phyloP scores from a whole-genome alignment of 1,139 yeast genomes.

The Lodderomyces margitis region DNA sequence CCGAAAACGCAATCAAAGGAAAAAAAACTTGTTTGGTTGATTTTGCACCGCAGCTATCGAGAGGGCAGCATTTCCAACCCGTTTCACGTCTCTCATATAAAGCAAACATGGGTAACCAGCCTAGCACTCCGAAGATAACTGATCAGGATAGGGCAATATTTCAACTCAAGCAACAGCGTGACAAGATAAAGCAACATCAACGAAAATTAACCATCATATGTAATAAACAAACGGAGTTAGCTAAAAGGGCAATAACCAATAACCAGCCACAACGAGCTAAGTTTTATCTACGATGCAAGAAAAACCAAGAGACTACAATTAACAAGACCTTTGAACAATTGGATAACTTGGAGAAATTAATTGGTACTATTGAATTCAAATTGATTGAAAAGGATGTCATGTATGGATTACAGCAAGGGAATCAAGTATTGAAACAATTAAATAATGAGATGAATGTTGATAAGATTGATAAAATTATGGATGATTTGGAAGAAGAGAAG shows the following conservation, averaged over 20 bases:
- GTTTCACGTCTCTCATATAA: too few relatives aligned
- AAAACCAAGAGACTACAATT: slow-evolving; percentile 73
- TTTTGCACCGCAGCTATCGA: neutral
- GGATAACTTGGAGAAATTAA: slow-evolving; percentile 69
- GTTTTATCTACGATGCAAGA: slow-evolving; percentile 69
- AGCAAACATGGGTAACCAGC: slow-evolving; percentile 41
- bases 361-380: slow-evolving; percentile 82
- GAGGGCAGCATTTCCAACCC: too few relatives aligned
- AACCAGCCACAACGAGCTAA: slow-evolving; percentile 63
- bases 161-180: slow-evolving; percentile 85
- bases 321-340: slow-evolving; percentile 73
- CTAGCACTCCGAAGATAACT: slow-evolving; percentile 60
- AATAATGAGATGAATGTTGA: slow-evolving; percentile 78
- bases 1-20: neutral
- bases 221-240: slow-evolving; percentile 56
- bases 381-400: slow-evolving; percentile 82
- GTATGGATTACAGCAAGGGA: slow-evolving; percentile 78
- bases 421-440: slow-evolving; percentile 65
- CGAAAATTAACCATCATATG: slow-evolving; percentile 56
- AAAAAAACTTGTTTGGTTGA: neutral
- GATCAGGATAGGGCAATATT: slow-evolving; percentile 82
- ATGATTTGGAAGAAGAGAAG: slow-evolving; percentile 79
- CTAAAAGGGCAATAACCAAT: slow-evolving; percentile 52
- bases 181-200: slow-evolving; percentile 75
- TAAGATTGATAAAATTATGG: slow-evolving; percentile 78